A percentile compares a stretch with the other conserved stretches of the same genome.
These are phyloP conservation scores for Spathaspora sp. DNA, from an alignment of 1,139 yeast species.

Conservation along the genomic window DNA sequence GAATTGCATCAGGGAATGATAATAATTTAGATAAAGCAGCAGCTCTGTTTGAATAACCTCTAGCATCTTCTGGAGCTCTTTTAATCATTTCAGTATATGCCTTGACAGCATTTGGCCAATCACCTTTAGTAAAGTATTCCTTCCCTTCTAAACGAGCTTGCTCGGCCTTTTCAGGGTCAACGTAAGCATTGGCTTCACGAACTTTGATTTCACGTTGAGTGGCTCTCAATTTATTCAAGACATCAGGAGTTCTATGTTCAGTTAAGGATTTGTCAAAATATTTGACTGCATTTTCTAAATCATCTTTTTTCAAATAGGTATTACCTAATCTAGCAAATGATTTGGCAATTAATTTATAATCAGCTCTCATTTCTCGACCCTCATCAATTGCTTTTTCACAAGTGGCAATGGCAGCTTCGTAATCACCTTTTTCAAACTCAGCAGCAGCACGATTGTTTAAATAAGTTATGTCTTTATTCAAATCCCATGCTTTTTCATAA, in stretches of 20 bases:
- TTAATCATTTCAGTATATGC: slow-evolving; percentile 94
- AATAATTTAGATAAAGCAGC: slow-evolving; percentile 92
- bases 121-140: slow-evolving; percentile 82
- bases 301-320: slow-evolving; percentile 71
- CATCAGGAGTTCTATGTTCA: slow-evolving; percentile 96
- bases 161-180: slow-evolving; percentile 91
- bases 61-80: slow-evolving; percentile 94
- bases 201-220: slow-evolving; percentile 84
- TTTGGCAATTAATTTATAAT: slow-evolving; percentile 88
- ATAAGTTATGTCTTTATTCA: slow-evolving; percentile 83
- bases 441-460: slow-evolving; percentile 98
- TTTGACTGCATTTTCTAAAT: slow-evolving; percentile 71
- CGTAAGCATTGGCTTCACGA: slow-evolving; percentile 72
- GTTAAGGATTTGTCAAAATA: slow-evolving; percentile 88
- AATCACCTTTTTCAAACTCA: slow-evolving; percentile 93
- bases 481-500: slow-evolving; percentile 85
- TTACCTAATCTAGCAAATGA: slow-evolving; percentile 91
- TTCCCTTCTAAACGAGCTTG: slow-evolving; percentile 94
- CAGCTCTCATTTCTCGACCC: slow-evolving; percentile 89
- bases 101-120: slow-evolving; percentile 96
- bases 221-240: slow-evolving; percentile 79
- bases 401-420: slow-evolving; percentile 77
- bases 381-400: slow-evolving; percentile 82
- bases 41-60: slow-evolving; percentile 98
- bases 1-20: slow-evolving; percentile 96